Evolutionary conservation across 1,284 basidiomycete genomes (phyloP).

Genomic region (Apiotrichum sp.): DNA sequence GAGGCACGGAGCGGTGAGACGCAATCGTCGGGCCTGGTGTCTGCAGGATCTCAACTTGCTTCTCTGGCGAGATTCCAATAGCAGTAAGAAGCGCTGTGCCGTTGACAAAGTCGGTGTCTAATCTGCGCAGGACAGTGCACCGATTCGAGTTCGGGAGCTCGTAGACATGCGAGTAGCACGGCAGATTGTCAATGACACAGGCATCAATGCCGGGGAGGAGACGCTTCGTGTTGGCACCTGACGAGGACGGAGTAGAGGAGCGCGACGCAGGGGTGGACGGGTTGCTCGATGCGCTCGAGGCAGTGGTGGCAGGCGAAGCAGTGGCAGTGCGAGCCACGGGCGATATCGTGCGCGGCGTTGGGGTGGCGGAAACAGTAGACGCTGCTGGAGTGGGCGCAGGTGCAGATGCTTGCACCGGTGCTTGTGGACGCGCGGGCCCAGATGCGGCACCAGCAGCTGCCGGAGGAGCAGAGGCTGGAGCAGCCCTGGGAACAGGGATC

Average conservation of each 20-base stretch:
- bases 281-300: background rate
- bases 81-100: constrained; percentile 35
- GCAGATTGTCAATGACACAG: constrained; percentile 41
- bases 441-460: constrained; percentile 1
- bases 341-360: constrained; percentile 11
- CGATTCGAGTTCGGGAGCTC: constrained; percentile 19
- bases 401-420: background rate
- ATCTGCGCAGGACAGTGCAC: constrained; percentile 30
- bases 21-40: constrained; percentile 21
- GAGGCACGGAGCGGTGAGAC: constrained; percentile 25
- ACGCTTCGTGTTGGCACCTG: constrained; percentile 23
- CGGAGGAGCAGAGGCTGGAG: background rate
- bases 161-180: constrained; percentile 36
- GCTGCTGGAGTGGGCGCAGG: background rate
- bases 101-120: constrained; percentile 45
- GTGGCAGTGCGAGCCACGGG: constrained; percentile 11
- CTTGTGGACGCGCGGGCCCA: background rate
- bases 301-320: constrained; percentile 7
- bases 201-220: constrained; percentile 38
- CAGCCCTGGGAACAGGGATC: no score
- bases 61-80: constrained; percentile 24
- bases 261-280: constrained; percentile 3
- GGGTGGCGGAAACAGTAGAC: background rate
- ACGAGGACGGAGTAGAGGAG: constrained; percentile 6
- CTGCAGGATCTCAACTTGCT: constrained; percentile 27